A percentile compares a stretch with the other conserved stretches of the same genome.
These are phyloP conservation scores for Elsinoe necatrix DNA, from an alignment of 2,329 filamentous ascomycete species.

Conservation along the genomic window DNA sequence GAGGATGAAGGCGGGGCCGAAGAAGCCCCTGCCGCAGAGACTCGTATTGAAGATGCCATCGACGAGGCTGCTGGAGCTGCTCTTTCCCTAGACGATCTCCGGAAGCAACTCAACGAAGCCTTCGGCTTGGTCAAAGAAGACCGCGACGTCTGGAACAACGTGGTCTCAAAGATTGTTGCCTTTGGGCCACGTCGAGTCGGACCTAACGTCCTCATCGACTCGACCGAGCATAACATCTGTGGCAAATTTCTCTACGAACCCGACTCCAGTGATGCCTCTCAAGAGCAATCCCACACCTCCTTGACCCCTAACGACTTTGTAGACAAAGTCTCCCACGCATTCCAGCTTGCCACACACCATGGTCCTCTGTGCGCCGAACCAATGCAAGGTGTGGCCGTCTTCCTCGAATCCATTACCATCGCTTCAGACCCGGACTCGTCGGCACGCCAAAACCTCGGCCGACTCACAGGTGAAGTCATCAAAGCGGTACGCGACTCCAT, in stretches of 20 bases:
- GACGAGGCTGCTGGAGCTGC: constrained; percentile 45
- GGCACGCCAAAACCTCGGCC: constrained; percentile 59
- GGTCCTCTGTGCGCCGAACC: constrained; percentile 90
- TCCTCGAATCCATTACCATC: constrained; percentile 71
- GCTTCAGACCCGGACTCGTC: constrained; percentile 39
- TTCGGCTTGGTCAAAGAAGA: constrained; percentile 66
- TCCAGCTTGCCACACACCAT: constrained; percentile 83
- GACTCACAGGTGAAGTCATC: constrained; percentile 87
- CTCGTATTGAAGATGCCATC: constrained; percentile 35
- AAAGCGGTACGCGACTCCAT: constrained; percentile 80
- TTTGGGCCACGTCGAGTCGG: constrained; percentile 82
- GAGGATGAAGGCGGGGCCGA: constrained; percentile 30
- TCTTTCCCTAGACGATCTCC: constrained; percentile 68
- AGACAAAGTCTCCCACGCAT: constrained; percentile 87
- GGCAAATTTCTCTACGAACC: constrained; percentile 49
- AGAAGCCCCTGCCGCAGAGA: constrained; percentile 41
- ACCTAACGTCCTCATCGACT: constrained; percentile 82
- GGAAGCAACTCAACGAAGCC: constrained; percentile 56
- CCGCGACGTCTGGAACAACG: constrained; percentile 66
- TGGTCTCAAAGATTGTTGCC: constrained; percentile 72
- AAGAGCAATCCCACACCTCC: constrained; percentile 49
- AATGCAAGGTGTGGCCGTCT: constrained; percentile 83
- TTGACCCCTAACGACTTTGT: constrained; percentile 51
- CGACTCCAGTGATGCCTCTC: constrained; percentile 27
- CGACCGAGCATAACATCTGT: constrained; percentile 62